A percentile compares a stretch with the other conserved stretches of the same genome.
Conservation (phyloP, 441 rosid genomes). For the Metrosideros polymorpha region DNA sequence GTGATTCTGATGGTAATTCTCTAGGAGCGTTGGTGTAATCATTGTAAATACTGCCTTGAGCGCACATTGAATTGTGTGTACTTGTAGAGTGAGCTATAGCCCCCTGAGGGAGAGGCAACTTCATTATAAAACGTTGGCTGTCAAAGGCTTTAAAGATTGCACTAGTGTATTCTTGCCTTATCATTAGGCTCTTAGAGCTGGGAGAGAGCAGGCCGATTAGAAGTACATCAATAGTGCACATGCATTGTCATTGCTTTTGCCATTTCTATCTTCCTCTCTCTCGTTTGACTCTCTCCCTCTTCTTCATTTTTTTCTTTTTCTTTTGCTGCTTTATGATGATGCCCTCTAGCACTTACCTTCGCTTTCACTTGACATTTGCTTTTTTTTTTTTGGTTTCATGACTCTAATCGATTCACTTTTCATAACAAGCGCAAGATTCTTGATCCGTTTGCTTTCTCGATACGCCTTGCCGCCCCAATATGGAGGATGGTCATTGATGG, state of each 20-base stretch:
- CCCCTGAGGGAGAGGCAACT: neutral
- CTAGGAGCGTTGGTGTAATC: neutral
- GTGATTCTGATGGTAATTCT: neutral
- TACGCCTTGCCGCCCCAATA: neutral
- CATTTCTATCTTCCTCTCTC: neutral
- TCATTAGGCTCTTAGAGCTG: neutral
- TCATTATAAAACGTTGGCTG: neutral
- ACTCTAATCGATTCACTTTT: no score
- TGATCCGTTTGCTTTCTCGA: neutral
- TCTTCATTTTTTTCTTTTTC: neutral
- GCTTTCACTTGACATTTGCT: neutral
- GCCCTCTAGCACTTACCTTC: neutral
- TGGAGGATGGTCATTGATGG: neutral
- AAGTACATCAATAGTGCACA: neutral
- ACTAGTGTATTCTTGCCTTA: neutral
- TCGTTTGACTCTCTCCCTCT: neutral
- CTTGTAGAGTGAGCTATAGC: rapidly evolving
- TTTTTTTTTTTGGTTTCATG: no score
- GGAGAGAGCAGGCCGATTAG: no score
- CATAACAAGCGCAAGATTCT: neutral
- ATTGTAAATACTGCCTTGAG: neutral
- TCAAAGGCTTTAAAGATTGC: neutral
- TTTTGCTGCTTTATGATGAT: no score
- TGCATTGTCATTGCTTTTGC: neutral
- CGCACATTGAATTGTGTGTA: neutral